A percentile compares a stretch with the other conserved stretches of the same genome.
These are phyloP conservation scores for Ananas comosus DNA, from an alignment of 176 grass and related monocot genomes.

Conservation along the genomic window DNA sequence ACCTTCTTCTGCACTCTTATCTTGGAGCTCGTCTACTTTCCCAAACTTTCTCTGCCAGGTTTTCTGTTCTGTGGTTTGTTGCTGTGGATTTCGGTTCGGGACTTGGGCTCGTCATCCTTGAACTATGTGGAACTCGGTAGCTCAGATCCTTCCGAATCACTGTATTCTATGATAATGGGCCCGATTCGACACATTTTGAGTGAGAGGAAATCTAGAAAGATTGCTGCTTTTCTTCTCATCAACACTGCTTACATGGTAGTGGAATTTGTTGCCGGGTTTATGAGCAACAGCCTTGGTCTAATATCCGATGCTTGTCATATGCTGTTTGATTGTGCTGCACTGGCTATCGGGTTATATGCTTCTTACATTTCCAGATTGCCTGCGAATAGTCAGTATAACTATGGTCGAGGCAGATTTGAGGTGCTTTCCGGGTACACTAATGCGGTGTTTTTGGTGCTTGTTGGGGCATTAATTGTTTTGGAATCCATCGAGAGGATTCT, in stretches of 20 bases:
- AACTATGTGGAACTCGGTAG: constrained; percentile 53
- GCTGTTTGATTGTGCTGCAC: constrained; percentile 89
- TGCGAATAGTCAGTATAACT: constrained; percentile 80
- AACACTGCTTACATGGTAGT: constrained; percentile 91
- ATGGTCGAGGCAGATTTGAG: constrained; percentile 84
- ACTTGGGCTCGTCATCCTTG: constrained; percentile 39
- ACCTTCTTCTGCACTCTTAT: constrained; percentile 75
- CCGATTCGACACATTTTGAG: constrained; percentile 78
- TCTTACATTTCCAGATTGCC: constrained; percentile 83
- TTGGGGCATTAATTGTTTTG: constrained; percentile 66
- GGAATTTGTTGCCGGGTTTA: constrained; percentile 77
- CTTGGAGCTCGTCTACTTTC: constrained; percentile 82
- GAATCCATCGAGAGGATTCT: constrained; percentile 94
- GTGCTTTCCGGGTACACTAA: constrained; percentile 96
- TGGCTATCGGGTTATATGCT: constrained; percentile 84
- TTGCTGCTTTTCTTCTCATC: constrained; percentile 78
- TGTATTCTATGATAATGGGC: constrained; percentile 56
- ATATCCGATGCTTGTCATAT: constrained; percentile 97
- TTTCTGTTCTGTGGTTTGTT: constrained; percentile 70
- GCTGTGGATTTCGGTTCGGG: constrained; percentile 57
- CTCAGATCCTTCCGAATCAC: constrained; percentile 29
- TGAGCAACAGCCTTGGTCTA: constrained; percentile 92
- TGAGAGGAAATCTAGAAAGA: constrained; percentile 77
- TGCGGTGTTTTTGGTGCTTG: constrained; percentile 90
- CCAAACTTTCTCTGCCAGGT: constrained; percentile 56